Evolutionary conservation across 2,329 filamentous ascomycete species (phyloP).

Genomic region (Claviceps arundinis): DNA sequence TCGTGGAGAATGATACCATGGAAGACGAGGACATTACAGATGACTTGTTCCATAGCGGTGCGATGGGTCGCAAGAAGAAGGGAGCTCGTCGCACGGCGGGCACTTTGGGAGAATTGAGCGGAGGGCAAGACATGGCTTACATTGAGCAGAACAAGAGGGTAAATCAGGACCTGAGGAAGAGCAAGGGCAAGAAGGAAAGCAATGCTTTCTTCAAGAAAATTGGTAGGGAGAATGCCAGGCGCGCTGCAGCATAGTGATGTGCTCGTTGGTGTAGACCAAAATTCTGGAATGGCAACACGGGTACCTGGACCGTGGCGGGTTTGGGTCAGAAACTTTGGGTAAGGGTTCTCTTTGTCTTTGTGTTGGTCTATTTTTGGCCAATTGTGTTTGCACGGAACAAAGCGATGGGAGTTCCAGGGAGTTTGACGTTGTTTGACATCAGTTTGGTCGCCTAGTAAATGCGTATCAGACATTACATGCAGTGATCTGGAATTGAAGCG

Average conservation of each 20-base stretch:
- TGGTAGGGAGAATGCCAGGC: constrained; percentile 25
- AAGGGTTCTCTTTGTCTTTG: background rate
- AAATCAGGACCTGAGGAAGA: constrained; percentile 33
- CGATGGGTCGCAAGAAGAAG: constrained; percentile 37
- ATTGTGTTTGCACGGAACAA: background rate
- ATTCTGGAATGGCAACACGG: background rate
- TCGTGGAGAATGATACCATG: constrained; percentile 72
- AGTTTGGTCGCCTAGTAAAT: no score
- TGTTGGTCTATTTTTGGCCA: background rate
- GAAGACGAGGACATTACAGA: constrained; percentile 54
- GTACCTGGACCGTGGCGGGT: background rate
- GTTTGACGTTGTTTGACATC: background rate
- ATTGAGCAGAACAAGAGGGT: constrained; percentile 66
- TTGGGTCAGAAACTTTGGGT: background rate
- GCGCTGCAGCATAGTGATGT: constrained; percentile 18
- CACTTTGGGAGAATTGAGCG: constrained; percentile 71
- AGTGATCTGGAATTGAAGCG: no score
- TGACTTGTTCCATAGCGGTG: constrained; percentile 27
- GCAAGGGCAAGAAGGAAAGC: constrained; percentile 25
- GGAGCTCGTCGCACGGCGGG: constrained; percentile 68
- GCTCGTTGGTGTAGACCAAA: background rate
- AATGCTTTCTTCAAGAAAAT: constrained; percentile 30
- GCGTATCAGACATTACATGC: no score
- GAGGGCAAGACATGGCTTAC: constrained; percentile 96
- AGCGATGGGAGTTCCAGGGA: background rate